Conservation (phyloP, 2,329 filamentous ascomycete genomes). For the Neopestalotiopsis sp. region DNA sequence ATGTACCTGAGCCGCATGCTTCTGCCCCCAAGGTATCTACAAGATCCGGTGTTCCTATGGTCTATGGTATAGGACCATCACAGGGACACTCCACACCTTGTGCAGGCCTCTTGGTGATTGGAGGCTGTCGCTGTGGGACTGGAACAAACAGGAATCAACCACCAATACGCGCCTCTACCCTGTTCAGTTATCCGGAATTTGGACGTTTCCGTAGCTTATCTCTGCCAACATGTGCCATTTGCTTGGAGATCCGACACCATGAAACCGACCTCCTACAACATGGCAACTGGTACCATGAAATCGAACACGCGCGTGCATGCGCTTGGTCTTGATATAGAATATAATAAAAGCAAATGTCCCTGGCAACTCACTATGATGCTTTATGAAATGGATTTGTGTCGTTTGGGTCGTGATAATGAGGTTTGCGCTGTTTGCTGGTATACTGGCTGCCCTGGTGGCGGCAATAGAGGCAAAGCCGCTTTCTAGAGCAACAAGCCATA, state of each 20-base stretch:
- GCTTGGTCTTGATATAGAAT: background rate
- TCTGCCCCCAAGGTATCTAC: background rate
- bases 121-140: background rate
- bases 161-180: background rate
- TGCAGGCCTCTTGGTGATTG: background rate
- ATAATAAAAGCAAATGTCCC: slow-evolving; percentile 1
- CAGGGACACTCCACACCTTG: background rate
- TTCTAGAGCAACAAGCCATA: slow-evolving; percentile 24
- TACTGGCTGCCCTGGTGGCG: slow-evolving; percentile 37
- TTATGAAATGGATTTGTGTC: slow-evolving; percentile 1
- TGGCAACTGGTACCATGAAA: background rate
- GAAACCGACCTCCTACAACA: slow-evolving; percentile 17
- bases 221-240: background rate
- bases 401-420: slow-evolving; percentile 24
- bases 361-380: background rate
- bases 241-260: slow-evolving; percentile 1
- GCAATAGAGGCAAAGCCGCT: slow-evolving; percentile 29
- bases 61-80: background rate
- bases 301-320: background rate
- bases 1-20: slow-evolving; percentile 19
- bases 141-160: background rate
- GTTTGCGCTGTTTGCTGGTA: slow-evolving; percentile 24
- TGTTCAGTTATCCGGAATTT: background rate
- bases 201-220: background rate
- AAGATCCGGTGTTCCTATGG: background rate